Evolutionary conservation across 495 filamentous ascomycete genomes (phyloP).

Genomic region (Ramalina intermedia): DNA sequence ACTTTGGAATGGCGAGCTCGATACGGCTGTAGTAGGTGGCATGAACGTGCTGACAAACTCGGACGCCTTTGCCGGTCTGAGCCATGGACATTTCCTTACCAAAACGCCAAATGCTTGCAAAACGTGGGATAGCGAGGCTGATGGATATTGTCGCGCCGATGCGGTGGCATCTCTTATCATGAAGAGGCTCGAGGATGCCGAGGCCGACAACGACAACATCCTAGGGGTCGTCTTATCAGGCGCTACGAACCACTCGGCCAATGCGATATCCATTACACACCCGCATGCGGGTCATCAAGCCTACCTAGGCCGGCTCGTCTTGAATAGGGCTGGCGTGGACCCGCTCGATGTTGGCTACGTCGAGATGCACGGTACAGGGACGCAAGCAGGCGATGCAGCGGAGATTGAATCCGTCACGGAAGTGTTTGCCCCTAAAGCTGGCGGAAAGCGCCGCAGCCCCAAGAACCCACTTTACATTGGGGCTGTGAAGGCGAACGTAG

Average conservation of each 20-base stretch:
- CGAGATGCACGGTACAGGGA: conserved; percentile 37
- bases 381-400: conserved; percentile 27
- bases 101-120: conserved; percentile 6
- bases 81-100: conserved; percentile 44
- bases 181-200: conserved; percentile 33
- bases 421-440: conserved; percentile 14
- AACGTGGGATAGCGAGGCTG: conserved; percentile 51
- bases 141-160: conserved; percentile 55
- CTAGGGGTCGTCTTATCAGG: conserved; percentile 25
- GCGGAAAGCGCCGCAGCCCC: conserved; percentile 1
- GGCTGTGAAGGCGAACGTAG: conserved; percentile 23
- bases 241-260: conserved; percentile 29
- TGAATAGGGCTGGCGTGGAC: conserved; percentile 29
- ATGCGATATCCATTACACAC: conserved; percentile 31
- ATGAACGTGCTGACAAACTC: conserved; percentile 51
- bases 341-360: conserved; percentile 36
- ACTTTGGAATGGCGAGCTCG: conserved; percentile 49
- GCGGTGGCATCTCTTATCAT: conserved; percentile 29
- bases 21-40: conserved; percentile 60
- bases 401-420: conserved; percentile 21
- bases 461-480: conserved; percentile 21
- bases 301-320: conserved; percentile 27
- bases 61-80: conserved; percentile 54
- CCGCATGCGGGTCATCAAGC: conserved; percentile 36
- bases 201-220: conserved; percentile 32